Evolutionary conservation across 176 grass and related monocot genomes (phyloP).

Genomic region (Rhynchospora tenuis): DNA sequence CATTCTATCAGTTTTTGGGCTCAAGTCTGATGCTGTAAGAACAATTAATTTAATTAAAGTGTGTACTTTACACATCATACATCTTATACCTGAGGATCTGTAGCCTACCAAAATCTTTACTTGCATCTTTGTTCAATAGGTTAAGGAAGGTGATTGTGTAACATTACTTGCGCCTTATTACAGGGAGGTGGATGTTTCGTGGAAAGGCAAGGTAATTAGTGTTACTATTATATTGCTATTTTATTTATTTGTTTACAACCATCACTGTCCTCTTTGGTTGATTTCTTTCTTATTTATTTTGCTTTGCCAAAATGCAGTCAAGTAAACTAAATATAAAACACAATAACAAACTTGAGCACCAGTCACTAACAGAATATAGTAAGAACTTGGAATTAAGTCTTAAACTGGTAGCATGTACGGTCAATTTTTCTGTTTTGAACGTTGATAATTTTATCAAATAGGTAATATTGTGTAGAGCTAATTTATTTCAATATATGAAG

Average conservation of each 20-base stretch:
- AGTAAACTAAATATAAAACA: background rate
- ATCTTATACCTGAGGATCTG: background rate
- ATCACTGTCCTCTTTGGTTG: background rate
- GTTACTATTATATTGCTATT: background rate
- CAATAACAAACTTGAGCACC: background rate
- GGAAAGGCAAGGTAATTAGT: constrained; percentile 14
- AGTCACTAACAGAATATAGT: background rate
- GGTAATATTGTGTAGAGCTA: constrained; percentile 6
- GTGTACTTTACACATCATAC: background rate
- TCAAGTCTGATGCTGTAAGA: constrained; percentile 22
- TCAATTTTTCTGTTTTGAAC: background rate
- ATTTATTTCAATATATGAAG: constrained; percentile 13
- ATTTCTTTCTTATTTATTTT: background rate
- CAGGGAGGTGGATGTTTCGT: constrained; percentile 16
- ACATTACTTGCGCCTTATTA: constrained; percentile 12
- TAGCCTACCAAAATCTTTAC: background rate
- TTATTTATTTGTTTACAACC: background rate
- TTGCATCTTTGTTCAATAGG: constrained; percentile 16
- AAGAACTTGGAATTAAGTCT: background rate
- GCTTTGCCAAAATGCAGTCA: background rate
- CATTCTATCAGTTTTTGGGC: constrained; percentile 21
- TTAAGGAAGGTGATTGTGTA: constrained; percentile 20
- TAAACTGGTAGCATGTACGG: background rate
- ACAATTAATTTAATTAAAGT: background rate
- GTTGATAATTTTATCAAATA: background rate